These are phyloP conservation scores for Nematodospora anomalae DNA, from an alignment of 1,139 yeast species.

Conservation along the genomic window DNA sequence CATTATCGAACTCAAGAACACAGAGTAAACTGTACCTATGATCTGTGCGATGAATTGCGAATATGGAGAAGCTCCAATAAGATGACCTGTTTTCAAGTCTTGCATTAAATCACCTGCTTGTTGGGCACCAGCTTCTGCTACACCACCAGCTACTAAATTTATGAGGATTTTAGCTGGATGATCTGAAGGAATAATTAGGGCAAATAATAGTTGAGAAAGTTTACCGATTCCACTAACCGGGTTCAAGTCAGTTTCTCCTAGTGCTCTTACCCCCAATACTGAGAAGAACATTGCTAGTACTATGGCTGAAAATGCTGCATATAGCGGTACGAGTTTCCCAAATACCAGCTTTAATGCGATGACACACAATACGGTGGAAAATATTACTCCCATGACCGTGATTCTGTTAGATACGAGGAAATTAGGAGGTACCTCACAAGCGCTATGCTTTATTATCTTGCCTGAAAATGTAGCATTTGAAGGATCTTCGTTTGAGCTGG, in stretches of 20 bases:
- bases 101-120: conserved; percentile 99
- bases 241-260: conserved; percentile 94
- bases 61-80: conserved; percentile 86
- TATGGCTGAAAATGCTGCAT: conserved; percentile 68
- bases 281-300: conserved; percentile 75
- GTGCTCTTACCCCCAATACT: conserved; percentile 84
- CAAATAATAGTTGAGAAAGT: conserved; percentile 84
- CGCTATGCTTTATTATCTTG: conserved; percentile 11
- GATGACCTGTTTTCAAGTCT: conserved; percentile 91
- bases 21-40: conserved; percentile 83
- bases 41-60: conserved; percentile 91
- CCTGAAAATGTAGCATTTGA: conserved; percentile 13
- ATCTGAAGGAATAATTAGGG: conserved; percentile 69
- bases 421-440: conserved; percentile 21
- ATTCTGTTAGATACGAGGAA: conserved; percentile 53
- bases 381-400: conserved; percentile 59
- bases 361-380: conserved; percentile 68
- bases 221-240: conserved; percentile 98
- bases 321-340: conserved; percentile 68
- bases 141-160: conserved; percentile 91
- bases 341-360: conserved; percentile 64
- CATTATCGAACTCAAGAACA: conserved; percentile 74
- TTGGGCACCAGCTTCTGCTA: conserved; percentile 98
- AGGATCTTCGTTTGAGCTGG: conserved; percentile 21
- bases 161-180: conserved; percentile 82